A percentile compares a stretch with the other conserved stretches of the same genome.
Conservation (phyloP, 768 basidiomycete genomes). For the Rubroboletus pulcherrimus region DNA sequence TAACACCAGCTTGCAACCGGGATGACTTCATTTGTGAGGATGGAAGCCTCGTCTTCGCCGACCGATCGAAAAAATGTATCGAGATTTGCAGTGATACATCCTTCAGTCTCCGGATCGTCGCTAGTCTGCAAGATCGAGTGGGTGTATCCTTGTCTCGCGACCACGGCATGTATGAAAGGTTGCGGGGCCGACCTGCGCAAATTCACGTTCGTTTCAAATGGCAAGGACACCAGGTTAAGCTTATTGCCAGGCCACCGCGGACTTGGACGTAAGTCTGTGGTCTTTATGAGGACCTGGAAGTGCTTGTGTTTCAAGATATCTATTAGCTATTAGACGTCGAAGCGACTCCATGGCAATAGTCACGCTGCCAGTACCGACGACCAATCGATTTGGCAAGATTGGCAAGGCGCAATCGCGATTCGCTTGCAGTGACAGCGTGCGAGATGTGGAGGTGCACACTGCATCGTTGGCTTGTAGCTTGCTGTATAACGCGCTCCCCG, state of each 20-base stretch:
- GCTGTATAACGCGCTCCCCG: background rate
- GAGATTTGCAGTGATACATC: conserved; percentile 15
- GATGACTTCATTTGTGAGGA: conserved; percentile 19
- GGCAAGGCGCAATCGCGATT: background rate
- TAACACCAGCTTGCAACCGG: background rate
- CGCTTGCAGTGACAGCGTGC: background rate
- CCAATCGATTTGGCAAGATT: background rate
- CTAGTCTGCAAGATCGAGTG: conserved; percentile 6
- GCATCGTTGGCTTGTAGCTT: background rate
- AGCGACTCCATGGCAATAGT: conserved; percentile 1
- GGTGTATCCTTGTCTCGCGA: conserved; percentile 2
- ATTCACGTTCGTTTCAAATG: conserved; percentile 1
- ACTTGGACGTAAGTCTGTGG: conserved; percentile 11
- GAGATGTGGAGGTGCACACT: background rate
- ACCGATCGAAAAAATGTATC: conserved; percentile 21
- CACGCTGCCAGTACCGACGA: background rate
- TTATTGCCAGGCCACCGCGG: conserved; percentile 21
- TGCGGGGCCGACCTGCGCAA: conserved; percentile 17
- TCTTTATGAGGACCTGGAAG: conserved; percentile 1
- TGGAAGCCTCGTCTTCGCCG: conserved; percentile 5
- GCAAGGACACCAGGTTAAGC: background rate
- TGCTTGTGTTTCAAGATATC: conserved; percentile 4
- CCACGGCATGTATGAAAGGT: conserved; percentile 10
- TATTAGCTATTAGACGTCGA: conserved; percentile 11
- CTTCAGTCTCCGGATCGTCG: conserved; percentile 14